Base-by-base conservation (phyloP, 2,329 filamentous ascomycete genomes). In the Ophiosphaerella herpotricha region DNA sequence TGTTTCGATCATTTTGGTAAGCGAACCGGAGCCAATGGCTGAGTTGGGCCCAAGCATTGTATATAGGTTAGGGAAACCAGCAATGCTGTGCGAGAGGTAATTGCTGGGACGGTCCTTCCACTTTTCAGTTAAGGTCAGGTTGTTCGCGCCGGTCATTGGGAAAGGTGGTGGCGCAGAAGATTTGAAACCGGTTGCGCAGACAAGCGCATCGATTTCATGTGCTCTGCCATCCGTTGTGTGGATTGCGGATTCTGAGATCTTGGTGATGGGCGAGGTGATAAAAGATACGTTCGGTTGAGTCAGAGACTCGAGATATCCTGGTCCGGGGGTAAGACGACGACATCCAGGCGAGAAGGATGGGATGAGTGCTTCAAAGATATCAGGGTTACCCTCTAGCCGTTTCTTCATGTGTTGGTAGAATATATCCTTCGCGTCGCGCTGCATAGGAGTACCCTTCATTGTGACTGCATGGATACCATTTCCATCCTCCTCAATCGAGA, bases 301-400 rank as follows among this genome's bases (percentile, higher is more conserved):
- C 6, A 80, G 63, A 2, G 80, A 76, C 58, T 82, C 77, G 7
- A 82, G 74, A 57, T 80, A 82, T 0, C 80, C 79, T 21, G 77
- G 76, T 0, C 79, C 80, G 0, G 80, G 80, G 0, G 80, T 81
- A 14, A 80, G 56, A 2, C 80, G 71, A 8, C 78, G 70, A 48
- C 79, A 82, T 1, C 78, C 79, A 6, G 74, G 74, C 0, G 75
- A 67, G 52, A 78, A 80, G 4, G 61, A 62, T 0, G 77, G 77
- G 13, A 75, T 65, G 2, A 79, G 60, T 32, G 68, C 63, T 13
- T 76, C 70, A 51, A 73, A 74, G 43, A 77, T 73, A 9, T 78
- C 66, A 0, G 75, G 74, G 18, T 67, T 66, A 45, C 58, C 64
- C 35, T 61, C 60, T 5, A 79, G 59, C 8, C 73, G 57, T 16